phyloP scores from a whole-genome alignment of 345 rosid genomes.

The Salix arbutifolia region DNA sequence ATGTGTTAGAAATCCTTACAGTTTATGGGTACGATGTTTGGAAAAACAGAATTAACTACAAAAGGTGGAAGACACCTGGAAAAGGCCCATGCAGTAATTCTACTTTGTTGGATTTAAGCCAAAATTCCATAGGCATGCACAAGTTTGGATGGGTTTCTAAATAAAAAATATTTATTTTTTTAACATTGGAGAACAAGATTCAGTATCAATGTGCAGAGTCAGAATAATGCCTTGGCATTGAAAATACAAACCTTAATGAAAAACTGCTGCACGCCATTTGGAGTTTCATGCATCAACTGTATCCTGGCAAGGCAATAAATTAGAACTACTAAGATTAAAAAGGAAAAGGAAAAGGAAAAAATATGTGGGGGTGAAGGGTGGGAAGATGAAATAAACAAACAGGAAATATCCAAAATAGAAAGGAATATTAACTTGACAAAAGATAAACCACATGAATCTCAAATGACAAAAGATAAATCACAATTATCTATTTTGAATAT shows the following conservation, averaged over 20 bases:
- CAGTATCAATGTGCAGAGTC: background rate
- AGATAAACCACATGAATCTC: background rate
- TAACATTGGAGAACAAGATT: background rate
- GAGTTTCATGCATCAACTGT: constrained; percentile 58
- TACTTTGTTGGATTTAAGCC: background rate
- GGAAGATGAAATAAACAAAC: background rate
- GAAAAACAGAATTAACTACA: background rate
- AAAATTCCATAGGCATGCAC: background rate
- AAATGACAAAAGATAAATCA: background rate
- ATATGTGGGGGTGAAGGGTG: background rate
- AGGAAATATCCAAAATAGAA: background rate
- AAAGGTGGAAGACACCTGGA: background rate
- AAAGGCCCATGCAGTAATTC: background rate
- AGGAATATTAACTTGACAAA: background rate
- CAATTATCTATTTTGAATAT: background rate
- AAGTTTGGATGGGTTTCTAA: background rate
- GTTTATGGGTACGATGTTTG: background rate
- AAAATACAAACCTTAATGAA: constrained; percentile 65
- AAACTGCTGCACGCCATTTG: constrained; percentile 80
- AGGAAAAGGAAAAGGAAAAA: background rate
- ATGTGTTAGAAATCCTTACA: background rate
- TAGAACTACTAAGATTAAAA: background rate
- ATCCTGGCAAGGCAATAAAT: constrained; percentile 41
- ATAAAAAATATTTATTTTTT: background rate
- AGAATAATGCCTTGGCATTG: background rate